Base-by-base conservation (phyloP, 305 asterid genomes). In the Ilex paraguariensis region DNA sequence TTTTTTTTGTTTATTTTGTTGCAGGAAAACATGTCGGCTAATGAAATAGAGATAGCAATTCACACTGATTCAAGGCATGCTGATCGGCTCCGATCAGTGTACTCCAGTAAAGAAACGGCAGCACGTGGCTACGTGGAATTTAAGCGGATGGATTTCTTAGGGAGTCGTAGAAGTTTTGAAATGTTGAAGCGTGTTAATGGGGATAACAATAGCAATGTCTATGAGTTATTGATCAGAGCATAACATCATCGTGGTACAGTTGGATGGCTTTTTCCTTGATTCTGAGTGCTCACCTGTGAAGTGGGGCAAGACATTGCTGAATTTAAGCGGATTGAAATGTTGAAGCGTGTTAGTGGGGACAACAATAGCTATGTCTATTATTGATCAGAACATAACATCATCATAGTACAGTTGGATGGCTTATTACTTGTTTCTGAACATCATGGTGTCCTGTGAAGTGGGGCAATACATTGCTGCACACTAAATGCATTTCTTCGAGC, bases 61-160 rank as follows among this genome's bases (percentile, higher is more conserved):
- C 92, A 93, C 81, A 87, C 95, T 13, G 99, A 93, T 77, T 90
- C 97, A 2, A 82, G 96, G 69, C 84, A 90, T 53, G 99, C 95
- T 63, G 97, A 93, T 62, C 67, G 83, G 54, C 87, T 93, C 28
- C 75, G 99, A 67, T 73, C 82, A 31, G 71, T 81, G 33, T 86
- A 80, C 70, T 70, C 88, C 52, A 73, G 90, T 67, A 79, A 82
- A 67, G 91, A 78, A 68, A 72, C 77, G 2, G 61, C 79, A 30
- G 73, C 80, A 44, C 59, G 15, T 5, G 78, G 79, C 62, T 44
- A 13, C 56, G 66, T 85, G 11, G 79, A 75, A 21, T 82, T 87
- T 65, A 87, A 79, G 77, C 70, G 98, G 76, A 75, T 90, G 15
- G 90, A 86, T 59, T 87, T 89, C 74, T 81, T 92, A 54, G 98